Conservation (phyloP, 805 yeast genomes). For the Yarrowia bubula region DNA sequence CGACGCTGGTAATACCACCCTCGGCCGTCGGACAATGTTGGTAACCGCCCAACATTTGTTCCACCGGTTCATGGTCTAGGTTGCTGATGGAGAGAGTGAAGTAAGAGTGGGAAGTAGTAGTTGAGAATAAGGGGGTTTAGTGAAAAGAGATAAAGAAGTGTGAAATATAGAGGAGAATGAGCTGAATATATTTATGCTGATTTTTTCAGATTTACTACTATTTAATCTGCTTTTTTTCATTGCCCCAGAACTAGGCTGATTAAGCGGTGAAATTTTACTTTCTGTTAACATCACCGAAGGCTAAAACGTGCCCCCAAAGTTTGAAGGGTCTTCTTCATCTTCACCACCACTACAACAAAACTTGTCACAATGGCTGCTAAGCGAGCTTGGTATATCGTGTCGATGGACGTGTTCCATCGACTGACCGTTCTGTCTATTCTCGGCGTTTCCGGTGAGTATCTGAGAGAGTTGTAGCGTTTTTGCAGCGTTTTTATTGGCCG, state of each 20-base stretch:
- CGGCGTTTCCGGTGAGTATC: slow-evolving; percentile 25
- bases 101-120: background rate
- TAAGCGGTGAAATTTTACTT: background rate
- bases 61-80: slow-evolving; percentile 22
- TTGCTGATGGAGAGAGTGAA: background rate
- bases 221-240: no score
- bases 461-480: no score
- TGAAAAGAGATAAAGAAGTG: no score
- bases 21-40: background rate
- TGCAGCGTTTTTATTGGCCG: background rate
- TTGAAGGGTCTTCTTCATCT: background rate
- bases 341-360: background rate
- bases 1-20: background rate
- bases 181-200: no score
- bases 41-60: slow-evolving; percentile 11
- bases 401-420: slow-evolving; percentile 28
- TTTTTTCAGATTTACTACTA: no score
- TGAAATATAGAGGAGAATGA: background rate
- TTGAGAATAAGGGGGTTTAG: no score
- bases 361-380: slow-evolving; percentile 18
- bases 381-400: slow-evolving; percentile 27
- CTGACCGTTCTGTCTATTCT: slow-evolving; percentile 24
- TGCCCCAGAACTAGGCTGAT: background rate
- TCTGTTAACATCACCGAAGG: no score
- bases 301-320: background rate